phyloP scores from a whole-genome alignment of 192 early-diverging fungal species.

The Entophlyctis luteolus region DNA sequence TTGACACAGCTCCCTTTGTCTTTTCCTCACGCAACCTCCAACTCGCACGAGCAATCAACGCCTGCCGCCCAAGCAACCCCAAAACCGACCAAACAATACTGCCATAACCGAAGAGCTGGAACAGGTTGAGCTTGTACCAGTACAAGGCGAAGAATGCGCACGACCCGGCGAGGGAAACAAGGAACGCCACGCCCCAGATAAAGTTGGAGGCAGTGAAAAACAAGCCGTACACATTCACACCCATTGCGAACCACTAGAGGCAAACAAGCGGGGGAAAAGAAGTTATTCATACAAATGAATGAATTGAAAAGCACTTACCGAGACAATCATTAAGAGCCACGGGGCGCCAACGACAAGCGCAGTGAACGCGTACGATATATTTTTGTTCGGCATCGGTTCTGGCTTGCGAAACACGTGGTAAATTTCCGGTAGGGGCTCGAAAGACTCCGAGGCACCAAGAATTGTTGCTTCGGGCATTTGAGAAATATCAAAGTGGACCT shows the following conservation, averaged over 20 bases:
- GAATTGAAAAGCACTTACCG: conserved; percentile 28
- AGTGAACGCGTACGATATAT: conserved; percentile 35
- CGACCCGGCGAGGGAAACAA: conserved; percentile 27
- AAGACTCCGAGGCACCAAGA: conserved; percentile 17
- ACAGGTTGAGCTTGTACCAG: conserved; percentile 43
- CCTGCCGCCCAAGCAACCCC: conserved; percentile 37
- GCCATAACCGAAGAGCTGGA: conserved; percentile 48
- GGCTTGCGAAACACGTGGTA: conserved; percentile 29
- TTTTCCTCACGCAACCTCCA: conserved; percentile 10
- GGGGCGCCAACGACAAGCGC: conserved; percentile 28
- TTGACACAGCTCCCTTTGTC: no score
- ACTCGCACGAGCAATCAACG: conserved; percentile 35
- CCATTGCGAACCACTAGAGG: conserved; percentile 32
- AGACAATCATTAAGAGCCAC: conserved; percentile 38
- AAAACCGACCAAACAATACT: conserved; percentile 29
- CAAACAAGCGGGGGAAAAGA: neutral
- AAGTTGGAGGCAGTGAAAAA: conserved; percentile 16
- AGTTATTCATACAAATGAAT: neutral
- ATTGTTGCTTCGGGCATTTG: neutral
- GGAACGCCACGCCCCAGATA: conserved; percentile 36
- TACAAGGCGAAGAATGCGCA: conserved; percentile 36
- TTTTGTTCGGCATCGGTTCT: conserved; percentile 29
- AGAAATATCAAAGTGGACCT: conserved; percentile 16
- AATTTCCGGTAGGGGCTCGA: conserved; percentile 29
- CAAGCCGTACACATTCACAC: conserved; percentile 37